Evolutionary conservation across 257 asterid species (phyloP).

Genomic region (Nicotiana benthamiana): DNA sequence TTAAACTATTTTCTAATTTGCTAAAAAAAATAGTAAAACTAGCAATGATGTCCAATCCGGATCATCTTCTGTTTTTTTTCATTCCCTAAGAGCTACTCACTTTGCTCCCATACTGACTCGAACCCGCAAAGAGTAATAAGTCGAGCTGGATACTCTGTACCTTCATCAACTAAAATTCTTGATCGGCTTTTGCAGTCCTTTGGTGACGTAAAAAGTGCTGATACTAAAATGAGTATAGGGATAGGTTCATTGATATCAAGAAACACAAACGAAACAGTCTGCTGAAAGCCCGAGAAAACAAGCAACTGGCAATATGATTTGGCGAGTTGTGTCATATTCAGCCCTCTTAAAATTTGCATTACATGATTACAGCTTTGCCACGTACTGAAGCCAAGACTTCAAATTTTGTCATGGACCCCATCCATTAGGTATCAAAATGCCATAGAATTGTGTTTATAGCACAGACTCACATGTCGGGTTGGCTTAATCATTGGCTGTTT

Average conservation of each 20-base stretch:
- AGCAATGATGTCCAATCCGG: no score
- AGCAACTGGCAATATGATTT: neutral
- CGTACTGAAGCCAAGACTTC: neutral
- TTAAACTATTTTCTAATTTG: no score
- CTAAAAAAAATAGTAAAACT: no score
- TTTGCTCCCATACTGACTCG: no score
- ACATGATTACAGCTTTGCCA: neutral
- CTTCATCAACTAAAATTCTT: no score
- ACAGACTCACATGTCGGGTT: neutral
- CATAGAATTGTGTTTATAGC: neutral
- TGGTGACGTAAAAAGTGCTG: neutral
- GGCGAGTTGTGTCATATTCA: neutral
- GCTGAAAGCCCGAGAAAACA: no score
- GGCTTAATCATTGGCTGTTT: neutral
- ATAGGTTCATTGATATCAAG: neutral
- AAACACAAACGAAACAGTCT: neutral
- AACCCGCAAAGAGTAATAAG: no score
- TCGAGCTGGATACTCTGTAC: no score
- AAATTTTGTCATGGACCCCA: neutral
- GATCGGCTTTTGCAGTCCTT: neutral
- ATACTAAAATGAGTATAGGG: no score
- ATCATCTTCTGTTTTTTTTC: no score
- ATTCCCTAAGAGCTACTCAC: no score
- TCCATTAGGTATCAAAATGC: neutral
- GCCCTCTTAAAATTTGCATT: neutral